Evolutionary conservation across 768 basidiomycete genomes (phyloP).

Genomic region (Paxillus involutus): DNA sequence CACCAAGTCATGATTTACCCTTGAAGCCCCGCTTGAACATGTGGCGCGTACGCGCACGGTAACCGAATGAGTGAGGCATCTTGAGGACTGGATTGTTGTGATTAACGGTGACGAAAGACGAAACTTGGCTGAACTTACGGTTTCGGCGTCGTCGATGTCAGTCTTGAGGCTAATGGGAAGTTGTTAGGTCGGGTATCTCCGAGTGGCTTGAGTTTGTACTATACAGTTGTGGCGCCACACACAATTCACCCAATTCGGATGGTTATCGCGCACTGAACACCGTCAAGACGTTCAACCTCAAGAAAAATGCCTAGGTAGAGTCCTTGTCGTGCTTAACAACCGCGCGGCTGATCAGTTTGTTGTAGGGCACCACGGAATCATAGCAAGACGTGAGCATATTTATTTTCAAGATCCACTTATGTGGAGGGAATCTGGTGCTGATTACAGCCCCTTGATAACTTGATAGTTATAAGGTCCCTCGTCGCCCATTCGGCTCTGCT

Average conservation of each 20-base stretch:
- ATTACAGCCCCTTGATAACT: conserved; percentile 56
- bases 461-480: conserved; percentile 96
- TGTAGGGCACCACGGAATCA: conserved; percentile 88
- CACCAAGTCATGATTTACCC: conserved; percentile 51
- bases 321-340: conserved; percentile 20
- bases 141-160: conserved; percentile 48
- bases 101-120: conserved; percentile 11
- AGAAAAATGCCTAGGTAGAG: conserved; percentile 85
- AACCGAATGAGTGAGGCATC: conserved; percentile 99
- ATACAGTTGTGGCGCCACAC: conserved; percentile 58
- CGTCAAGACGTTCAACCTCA: conserved; percentile 43
- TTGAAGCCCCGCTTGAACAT: conserved; percentile 99
- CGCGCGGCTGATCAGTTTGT: conserved; percentile 33
- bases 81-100: conserved; percentile 49
- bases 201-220: conserved; percentile 64
- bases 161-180: conserved; percentile 39
- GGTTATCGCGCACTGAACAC: conserved; percentile 22
- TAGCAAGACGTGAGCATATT: conserved; percentile 85
- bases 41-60: conserved; percentile 99
- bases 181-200: conserved; percentile 48
- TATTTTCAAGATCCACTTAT: conserved; percentile 64
- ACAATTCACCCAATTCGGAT: conserved; percentile 39
- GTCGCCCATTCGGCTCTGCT: conserved; percentile 93
- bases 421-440: conserved; percentile 70
- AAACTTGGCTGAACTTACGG: conserved; percentile 38